phyloP scores from a whole-genome alignment of 176 grass and related monocot genomes.

The Panicum miliaceum region DNA sequence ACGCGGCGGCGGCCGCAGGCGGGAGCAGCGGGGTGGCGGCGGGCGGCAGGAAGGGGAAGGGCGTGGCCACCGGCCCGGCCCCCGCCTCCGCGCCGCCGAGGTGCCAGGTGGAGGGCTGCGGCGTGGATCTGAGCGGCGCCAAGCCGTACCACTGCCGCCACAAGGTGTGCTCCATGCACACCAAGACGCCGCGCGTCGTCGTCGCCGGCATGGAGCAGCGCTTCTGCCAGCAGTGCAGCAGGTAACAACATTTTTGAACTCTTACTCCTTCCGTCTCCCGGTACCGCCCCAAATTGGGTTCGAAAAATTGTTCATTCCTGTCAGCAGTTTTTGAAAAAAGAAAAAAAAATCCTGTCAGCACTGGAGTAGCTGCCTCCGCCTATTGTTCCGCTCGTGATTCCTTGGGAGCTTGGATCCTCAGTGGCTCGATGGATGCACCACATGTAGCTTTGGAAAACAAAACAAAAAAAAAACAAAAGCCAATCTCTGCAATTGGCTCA shows the following conservation, averaged over 20 bases:
- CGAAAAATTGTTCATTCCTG: background rate
- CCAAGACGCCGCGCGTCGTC: constrained; percentile 66
- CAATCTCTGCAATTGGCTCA: background rate
- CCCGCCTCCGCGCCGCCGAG: constrained; percentile 42
- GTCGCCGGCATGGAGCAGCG: constrained; percentile 72
- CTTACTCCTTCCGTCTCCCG: background rate
- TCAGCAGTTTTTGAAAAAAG: background rate
- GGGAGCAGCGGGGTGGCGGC: background rate
- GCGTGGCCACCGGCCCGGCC: background rate
- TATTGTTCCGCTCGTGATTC: constrained; percentile 44
- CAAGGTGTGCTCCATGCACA: constrained; percentile 75
- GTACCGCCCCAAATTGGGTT: constrained; percentile 18
- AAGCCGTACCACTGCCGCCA: constrained; percentile 85
- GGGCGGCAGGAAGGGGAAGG: constrained; percentile 45
- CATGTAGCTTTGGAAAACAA: background rate
- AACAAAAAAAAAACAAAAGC: background rate
- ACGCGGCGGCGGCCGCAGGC: constrained; percentile 7
- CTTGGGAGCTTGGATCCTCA: background rate
- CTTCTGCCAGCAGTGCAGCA: constrained; percentile 91
- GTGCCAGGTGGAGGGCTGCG: constrained; percentile 82
- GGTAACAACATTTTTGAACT: constrained; percentile 24
- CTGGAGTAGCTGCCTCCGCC: background rate
- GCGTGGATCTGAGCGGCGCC: constrained; percentile 69
- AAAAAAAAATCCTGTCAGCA: background rate
- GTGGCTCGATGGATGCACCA: background rate